A percentile compares a stretch with the other conserved stretches of the same genome.
These are phyloP conservation scores for Backusella morwellensis DNA, from an alignment of 192 early-diverging fungal species.

Conservation along the genomic window DNA sequence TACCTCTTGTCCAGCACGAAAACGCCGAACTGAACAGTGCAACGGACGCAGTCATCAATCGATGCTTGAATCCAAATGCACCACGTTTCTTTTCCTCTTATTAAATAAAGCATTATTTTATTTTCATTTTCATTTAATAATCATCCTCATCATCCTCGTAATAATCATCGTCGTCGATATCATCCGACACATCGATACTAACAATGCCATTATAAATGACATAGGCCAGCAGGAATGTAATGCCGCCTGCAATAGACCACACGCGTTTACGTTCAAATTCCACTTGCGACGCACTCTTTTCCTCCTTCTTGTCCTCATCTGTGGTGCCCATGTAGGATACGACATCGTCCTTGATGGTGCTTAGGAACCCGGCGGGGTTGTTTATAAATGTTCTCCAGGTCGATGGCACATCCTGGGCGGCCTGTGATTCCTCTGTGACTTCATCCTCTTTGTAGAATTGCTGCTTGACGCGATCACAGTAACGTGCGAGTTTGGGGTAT, in stretches of 20 bases:
- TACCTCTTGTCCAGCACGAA: not conserved
- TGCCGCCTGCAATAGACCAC: constrained; percentile 47
- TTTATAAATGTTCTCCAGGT: constrained; percentile 35
- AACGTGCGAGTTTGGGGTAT: constrained; percentile 64
- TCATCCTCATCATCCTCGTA: constrained; percentile 35
- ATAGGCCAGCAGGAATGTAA: constrained; percentile 47
- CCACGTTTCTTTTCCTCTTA: not conserved
- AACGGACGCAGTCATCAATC: not conserved
- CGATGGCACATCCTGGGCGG: constrained; percentile 37
- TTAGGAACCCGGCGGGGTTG: constrained; percentile 42
- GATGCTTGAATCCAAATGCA: not conserved
- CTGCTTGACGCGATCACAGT: constrained; percentile 57
- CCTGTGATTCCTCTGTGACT: constrained; percentile 26
- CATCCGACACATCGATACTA: constrained; percentile 41
- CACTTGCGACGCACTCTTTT: constrained; percentile 32
- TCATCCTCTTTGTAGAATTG: constrained; percentile 26
- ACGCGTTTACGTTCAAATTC: constrained; percentile 56
- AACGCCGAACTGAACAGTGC: not conserved
- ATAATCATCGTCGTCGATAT: constrained; percentile 42
- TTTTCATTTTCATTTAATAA: not conserved
- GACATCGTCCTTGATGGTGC: constrained; percentile 24
- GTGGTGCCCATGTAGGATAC: constrained; percentile 4
- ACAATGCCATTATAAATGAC: constrained; percentile 64
- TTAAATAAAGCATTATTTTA: not conserved
- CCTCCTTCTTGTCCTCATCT: constrained; percentile 4